Evolutionary conservation across 768 basidiomycete species (phyloP), one percentile per base, ranked within the genome.

Genomic region (Omphalotus guepiniiformis): DNA sequence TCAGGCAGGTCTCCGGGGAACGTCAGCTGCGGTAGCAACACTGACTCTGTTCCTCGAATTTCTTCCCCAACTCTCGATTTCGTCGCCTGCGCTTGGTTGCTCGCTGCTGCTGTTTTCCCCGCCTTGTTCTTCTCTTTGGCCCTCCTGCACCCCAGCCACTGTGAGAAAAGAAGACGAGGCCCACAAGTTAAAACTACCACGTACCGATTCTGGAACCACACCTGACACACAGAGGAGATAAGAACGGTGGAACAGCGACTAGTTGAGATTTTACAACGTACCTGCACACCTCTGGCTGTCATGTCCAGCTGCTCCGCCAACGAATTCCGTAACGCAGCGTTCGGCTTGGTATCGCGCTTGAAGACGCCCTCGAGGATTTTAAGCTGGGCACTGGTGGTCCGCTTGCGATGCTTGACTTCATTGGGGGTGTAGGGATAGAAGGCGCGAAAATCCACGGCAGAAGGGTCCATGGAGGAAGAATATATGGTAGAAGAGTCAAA

Each of bases 271-370:
- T 30, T 30, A 51, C 41, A 34, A 79, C 74, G 39, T 48, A 95
- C 94, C 78, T 98, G 94, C 2, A 98, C 89, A n/a, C 91, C 92
- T 51, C 94, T 74, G 18, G 92, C 82, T 8, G 89, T 88, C 94
- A 98, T 98, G 52, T 83, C 84, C 48, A 97, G 80, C 68, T 92
- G 76, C 8, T 75, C 68, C 0, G 93, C 87, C 44, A 98, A 80
- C 53, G 80, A 74, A 64, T 88, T 90, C 56, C 95, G 78, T 29
- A 87, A 70, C 6, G 76, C 68, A 30, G 83, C 85, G 64, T 93
- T 93, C 13, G 95, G 94, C 64, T 98, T 98, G 47, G 90, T 90
- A 67, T 93, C 92, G 55, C 78, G 74, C 57, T 80, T 81, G 67
- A 95, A 98, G 56, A 93, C 75, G 49, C 78, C 73, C 65, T 98